These are phyloP conservation scores for Russula earlei DNA, from an alignment of 768 basidiomycete species.

Conservation along the genomic window DNA sequence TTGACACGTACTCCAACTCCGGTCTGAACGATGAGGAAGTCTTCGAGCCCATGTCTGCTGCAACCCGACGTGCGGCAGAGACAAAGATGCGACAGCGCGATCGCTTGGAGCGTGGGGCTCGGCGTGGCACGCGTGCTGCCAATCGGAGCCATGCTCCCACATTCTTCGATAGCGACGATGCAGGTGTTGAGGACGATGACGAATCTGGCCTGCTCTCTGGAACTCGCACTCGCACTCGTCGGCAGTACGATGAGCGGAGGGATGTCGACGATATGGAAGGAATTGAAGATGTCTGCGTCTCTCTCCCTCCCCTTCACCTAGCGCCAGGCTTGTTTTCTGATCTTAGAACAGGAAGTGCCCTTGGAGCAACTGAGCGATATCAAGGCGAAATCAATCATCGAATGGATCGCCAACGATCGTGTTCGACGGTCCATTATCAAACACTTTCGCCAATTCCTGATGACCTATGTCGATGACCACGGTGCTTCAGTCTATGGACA, in stretches of 20 bases:
- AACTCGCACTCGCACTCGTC: conserved; percentile 74
- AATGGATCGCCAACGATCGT: conserved; percentile 93
- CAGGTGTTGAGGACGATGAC: conserved; percentile 55
- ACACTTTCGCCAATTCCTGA: conserved; percentile 91
- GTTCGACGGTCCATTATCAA: conserved; percentile 84
- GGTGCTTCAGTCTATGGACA: conserved; percentile 91
- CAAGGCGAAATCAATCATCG: conserved; percentile 93
- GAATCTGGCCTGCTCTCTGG: conserved; percentile 55
- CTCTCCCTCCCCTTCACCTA: background rate
- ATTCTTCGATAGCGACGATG: conserved; percentile 80
- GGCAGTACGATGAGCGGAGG: conserved; percentile 88
- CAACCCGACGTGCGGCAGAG: conserved; percentile 75
- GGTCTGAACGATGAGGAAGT: conserved; percentile 81
- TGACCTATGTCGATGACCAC: conserved; percentile 91
- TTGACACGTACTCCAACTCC: conserved; percentile 82
- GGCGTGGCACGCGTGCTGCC: conserved; percentile 63
- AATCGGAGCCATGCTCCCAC: conserved; percentile 75
- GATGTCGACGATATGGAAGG: conserved; percentile 89
- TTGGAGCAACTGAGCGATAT: conserved; percentile 95
- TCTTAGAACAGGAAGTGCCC: conserved; percentile 65
- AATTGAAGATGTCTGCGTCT: conserved; percentile 61
- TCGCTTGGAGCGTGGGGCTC: conserved; percentile 56
- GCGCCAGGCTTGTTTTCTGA: background rate
- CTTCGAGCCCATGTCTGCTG: conserved; percentile 54
- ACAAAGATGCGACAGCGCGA: conserved; percentile 83